A percentile compares a stretch with the other conserved stretches of the same genome.
These are phyloP conservation scores for Trematosphaeria pertusa DNA, from an alignment of 2,329 filamentous ascomycete species.

Conservation along the genomic window DNA sequence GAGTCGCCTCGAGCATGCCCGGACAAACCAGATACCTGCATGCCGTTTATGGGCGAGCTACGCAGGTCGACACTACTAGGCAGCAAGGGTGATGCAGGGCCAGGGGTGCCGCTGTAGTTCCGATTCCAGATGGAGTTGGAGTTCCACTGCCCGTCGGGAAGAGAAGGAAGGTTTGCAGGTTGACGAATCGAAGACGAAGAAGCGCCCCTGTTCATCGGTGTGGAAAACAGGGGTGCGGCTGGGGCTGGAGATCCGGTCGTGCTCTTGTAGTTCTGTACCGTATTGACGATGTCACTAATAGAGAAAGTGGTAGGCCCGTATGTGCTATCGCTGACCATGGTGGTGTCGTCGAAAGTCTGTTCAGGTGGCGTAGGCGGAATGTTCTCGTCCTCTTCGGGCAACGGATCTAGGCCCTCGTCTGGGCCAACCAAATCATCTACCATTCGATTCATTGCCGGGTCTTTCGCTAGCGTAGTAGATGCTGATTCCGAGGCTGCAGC, in stretches of 20 bases:
- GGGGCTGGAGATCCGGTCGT: constrained; percentile 34
- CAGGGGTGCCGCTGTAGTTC: constrained; percentile 37
- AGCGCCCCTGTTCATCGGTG: constrained; percentile 42
- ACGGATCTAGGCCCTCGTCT: constrained; percentile 49
- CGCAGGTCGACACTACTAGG: constrained; percentile 26
- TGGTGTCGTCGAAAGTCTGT: constrained; percentile 52
- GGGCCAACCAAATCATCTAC: constrained; percentile 62
- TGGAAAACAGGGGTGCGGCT: constrained; percentile 29
- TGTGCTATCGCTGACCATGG: constrained; percentile 39
- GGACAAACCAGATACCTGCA: constrained; percentile 38
- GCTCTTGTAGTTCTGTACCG: constrained; percentile 44
- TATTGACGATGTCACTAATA: constrained; percentile 48
- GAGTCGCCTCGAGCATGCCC: constrained; percentile 55
- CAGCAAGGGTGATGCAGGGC: constrained; percentile 38
- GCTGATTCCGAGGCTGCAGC: constrained; percentile 56
- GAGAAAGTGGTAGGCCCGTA: constrained; percentile 37
- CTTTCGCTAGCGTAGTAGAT: constrained; percentile 51
- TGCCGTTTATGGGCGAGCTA: constrained; percentile 41
- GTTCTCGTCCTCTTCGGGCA: constrained; percentile 52
- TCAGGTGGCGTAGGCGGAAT: constrained; percentile 56
- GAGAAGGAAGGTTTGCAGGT: constrained; percentile 42
- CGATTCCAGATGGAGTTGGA: constrained; percentile 47
- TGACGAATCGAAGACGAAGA: constrained; percentile 47
- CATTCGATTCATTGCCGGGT: constrained; percentile 63
- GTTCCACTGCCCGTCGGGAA: constrained; percentile 46